A percentile compares a stretch with the other conserved stretches of the same genome.
phyloP scores from a whole-genome alignment of 768 basidiomycete genomes.

The Termitomyces sp. region DNA sequence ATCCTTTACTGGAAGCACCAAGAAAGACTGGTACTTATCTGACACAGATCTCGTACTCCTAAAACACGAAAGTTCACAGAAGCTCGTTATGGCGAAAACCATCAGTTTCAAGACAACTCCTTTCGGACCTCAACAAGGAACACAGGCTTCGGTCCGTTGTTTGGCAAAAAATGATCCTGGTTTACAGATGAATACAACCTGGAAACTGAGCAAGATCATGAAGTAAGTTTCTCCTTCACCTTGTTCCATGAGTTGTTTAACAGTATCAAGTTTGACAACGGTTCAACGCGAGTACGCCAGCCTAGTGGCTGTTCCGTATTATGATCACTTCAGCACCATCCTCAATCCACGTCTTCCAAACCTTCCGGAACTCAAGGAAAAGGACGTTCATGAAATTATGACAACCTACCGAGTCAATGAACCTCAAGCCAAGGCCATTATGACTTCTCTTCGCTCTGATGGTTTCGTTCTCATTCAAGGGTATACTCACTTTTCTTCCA shows the following conservation, averaged over 20 bases:
- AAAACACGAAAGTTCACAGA: conserved; percentile 48
- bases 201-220: conserved; percentile 77
- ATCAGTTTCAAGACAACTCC: conserved; percentile 28
- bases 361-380: conserved; percentile 37
- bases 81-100: conserved; percentile 66
- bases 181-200: conserved; percentile 59
- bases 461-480: conserved; percentile 96
- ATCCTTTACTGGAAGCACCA: conserved; percentile 51
- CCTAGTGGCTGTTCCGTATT: conserved; percentile 76
- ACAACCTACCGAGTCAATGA: conserved; percentile 74
- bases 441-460: conserved; percentile 61
- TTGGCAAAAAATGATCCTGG: conserved; percentile 50
- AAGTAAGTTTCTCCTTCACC: conserved; percentile 47
- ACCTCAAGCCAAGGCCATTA: conserved; percentile 89
- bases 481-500: conserved; percentile 37
- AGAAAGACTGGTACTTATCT: conserved; percentile 67
- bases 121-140: conserved; percentile 47
- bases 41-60: conserved; percentile 89
- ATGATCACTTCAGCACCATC: conserved; percentile 71
- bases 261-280: conserved; percentile 69
- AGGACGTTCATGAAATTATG: conserved; percentile 67
- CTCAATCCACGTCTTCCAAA: conserved; percentile 61
- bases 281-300: conserved; percentile 91
- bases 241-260: not conserved
- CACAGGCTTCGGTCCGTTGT: conserved; percentile 60